Conservation (phyloP, 2,329 filamentous ascomycete species). For the Colletotrichum sp. region DNA sequence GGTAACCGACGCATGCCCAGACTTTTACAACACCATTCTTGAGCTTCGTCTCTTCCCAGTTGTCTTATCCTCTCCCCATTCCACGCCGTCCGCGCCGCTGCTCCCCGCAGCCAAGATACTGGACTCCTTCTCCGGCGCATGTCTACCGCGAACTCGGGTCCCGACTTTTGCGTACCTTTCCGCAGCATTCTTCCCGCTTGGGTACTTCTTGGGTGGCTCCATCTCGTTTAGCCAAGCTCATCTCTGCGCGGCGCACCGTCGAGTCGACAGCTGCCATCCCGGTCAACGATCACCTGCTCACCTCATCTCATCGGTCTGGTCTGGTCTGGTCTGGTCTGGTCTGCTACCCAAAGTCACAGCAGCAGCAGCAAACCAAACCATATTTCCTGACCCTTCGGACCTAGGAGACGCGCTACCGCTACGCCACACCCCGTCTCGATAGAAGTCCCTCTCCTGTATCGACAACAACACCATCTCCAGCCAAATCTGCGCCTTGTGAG, state of each 20-base stretch:
- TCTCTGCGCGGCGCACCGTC: neutral
- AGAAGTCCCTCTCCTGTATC: neutral
- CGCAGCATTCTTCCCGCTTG: neutral
- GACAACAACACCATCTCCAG: constrained; percentile 12
- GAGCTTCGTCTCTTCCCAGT: neutral
- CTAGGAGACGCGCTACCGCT: neutral
- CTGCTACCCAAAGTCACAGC: neutral
- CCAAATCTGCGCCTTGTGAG: constrained; percentile 12
- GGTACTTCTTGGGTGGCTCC: neutral
- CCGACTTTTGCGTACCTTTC: neutral
- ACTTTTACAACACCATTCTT: constrained; percentile 5
- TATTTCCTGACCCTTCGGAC: neutral
- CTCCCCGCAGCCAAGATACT: constrained; percentile 3
- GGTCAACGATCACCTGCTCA: constrained; percentile 14
- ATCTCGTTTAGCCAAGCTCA: neutral
- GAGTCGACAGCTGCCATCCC: neutral
- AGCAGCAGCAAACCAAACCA: neutral
- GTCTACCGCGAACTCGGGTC: neutral
- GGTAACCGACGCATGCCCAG: constrained; percentile 9
- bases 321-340: neutral
- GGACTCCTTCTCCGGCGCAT: neutral
- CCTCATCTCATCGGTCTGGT: neutral
- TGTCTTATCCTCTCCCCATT: constrained; percentile 9
- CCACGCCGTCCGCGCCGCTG: neutral
- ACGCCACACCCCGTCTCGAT: constrained; percentile 6